Evolutionary conservation across 2,329 filamentous ascomycete species (phyloP).

Genomic region (Cryphonectria radicalis): DNA sequence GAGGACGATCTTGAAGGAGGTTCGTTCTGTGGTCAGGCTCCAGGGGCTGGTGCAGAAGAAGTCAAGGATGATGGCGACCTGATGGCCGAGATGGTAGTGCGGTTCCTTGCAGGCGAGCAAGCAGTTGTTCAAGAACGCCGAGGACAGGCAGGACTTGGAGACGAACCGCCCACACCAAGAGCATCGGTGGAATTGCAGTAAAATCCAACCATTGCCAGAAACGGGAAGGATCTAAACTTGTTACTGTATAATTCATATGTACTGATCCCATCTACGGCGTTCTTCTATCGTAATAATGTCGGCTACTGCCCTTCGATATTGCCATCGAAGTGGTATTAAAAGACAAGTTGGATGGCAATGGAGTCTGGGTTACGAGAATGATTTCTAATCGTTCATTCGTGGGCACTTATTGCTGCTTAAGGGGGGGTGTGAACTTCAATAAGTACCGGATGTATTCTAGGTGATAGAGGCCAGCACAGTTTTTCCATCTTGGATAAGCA

Average conservation of each 20-base stretch:
- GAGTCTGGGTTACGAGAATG: no score
- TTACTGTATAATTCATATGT: no score
- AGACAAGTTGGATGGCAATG: no score
- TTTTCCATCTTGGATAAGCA: neutral
- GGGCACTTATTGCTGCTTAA: no score
- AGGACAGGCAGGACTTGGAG: neutral
- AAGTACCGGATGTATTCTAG: no score
- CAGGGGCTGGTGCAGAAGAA: neutral
- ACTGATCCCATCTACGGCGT: no score
- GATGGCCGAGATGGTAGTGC: slow-evolving; percentile 22
- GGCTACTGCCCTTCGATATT: no score
- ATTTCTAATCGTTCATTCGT: no score
- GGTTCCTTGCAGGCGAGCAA: slow-evolving; percentile 10
- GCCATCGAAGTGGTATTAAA: no score
- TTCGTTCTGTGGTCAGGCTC: neutral
- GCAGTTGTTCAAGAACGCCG: neutral
- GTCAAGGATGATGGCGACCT: slow-evolving; percentile 7
- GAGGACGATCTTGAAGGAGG: neutral
- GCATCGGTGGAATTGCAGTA: slow-evolving; percentile 1
- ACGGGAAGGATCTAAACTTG: neutral
- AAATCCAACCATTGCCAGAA: neutral
- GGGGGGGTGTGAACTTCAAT: no score
- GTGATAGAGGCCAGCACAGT: neutral
- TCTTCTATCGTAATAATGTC: no score
- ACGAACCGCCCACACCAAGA: neutral